Conservation (phyloP, 192 early-diverging fungal species). For the Helicostylum pulchrum region DNA sequence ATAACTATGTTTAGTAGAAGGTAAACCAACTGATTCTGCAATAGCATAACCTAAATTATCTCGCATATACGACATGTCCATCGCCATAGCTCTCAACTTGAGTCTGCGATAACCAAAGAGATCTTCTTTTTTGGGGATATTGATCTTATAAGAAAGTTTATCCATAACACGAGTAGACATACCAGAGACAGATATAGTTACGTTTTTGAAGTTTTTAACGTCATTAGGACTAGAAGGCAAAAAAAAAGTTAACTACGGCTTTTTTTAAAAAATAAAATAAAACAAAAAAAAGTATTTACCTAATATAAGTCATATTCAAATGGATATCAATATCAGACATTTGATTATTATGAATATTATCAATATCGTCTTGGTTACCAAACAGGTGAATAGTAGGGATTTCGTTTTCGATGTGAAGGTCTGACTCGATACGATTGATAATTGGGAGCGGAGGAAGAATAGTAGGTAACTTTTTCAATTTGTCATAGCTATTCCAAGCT, state of each 20-base stretch:
- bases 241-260: not conserved
- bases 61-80: not conserved
- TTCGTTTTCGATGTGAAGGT: conserved; percentile 7
- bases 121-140: not conserved
- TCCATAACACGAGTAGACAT: not conserved
- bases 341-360: conserved; percentile 8
- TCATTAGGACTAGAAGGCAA: not conserved
- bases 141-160: conserved; percentile 9
- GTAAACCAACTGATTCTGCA: conserved; percentile 1
- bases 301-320: conserved; percentile 14
- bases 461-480: not conserved
- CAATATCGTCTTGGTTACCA: not conserved
- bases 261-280: not conserved
- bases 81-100: conserved; percentile 2
- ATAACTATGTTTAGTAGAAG: not conserved
- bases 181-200: not conserved
- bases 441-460: conserved; percentile 12
- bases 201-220: not conserved
- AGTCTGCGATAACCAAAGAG: not conserved
- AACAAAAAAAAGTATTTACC: not conserved
- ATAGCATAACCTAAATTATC: conserved; percentile 6
- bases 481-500: conserved; percentile 5
- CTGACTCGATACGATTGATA: not conserved
- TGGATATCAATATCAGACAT: not conserved
- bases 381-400: conserved; percentile 4